Base-by-base conservation (phyloP, 2,329 filamentous ascomycete genomes). In the Stromatinia cepivora region DNA sequence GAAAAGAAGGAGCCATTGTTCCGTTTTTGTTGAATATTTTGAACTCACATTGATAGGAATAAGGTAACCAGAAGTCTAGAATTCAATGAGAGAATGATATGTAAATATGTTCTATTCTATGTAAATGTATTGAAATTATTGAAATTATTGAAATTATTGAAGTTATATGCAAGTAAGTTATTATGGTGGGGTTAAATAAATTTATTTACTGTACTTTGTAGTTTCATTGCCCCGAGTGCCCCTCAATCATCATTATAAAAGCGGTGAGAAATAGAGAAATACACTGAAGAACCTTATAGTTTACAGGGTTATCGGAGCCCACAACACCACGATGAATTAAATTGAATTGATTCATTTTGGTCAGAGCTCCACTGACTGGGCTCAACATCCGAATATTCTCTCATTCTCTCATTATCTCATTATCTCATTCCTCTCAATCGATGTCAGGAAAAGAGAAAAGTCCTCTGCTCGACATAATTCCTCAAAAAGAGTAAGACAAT, bases 381-480 rank as follows among this genome's bases (percentile, higher is more conserved):
- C 39, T 34, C 28, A 46, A 46, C 42, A 48, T 22, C 31, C 42
- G 22, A 61, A 61, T n/a, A 61, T 31, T 61, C 54, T 57, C 52
- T n/a, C n/a, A n/a, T 53, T 53, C 6, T 31, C 53, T 57, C 53
- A 36, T 20, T 56, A 11, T 39, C 39, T 42, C 39, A 46, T 22
- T 46, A 20, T 57, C 54, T 42, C 39, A 42, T 42, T 53, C 50
- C 50, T 53, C 50, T 31, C 50, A 28, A 28, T 53, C 50, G 13
- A 28, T 25, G 25, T 53, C 50, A 61, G 28, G 25, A 36, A 36
- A 25, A n/a, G 8, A 58, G 7, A 36, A 42, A 63, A 50, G 54
- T 62, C 31, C 54, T 61, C 31, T 62, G 22, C 66, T 62, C 48
- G 65, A 68, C 39, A 64, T 22, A 48, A n/a, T 58, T 62, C 22